Conservation (phyloP, 169 alveolate genomes). For the Plasmodium gonderi region DNA sequence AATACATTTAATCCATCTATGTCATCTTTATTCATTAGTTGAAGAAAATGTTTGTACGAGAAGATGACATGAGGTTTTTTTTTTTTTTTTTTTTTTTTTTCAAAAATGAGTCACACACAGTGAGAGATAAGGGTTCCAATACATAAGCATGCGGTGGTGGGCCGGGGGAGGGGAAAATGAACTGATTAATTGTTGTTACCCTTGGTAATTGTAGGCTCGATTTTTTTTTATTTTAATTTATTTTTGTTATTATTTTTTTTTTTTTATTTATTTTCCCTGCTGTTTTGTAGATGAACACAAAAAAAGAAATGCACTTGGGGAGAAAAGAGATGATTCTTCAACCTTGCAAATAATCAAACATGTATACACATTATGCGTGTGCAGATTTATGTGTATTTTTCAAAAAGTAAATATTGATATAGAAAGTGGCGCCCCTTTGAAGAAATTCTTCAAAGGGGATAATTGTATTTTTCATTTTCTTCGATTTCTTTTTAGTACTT, state of each 20-base stretch:
- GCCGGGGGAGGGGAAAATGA: neutral
- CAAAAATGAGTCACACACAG: no score
- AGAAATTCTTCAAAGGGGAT: neutral
- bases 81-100: neutral
- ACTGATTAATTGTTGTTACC: no score
- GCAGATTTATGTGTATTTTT: neutral
- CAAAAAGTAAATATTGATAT: neutral
- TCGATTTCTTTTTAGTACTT: neutral
- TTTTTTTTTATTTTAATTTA: no score
- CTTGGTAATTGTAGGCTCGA: no score
- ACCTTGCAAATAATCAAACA: neutral
- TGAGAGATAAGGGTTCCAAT: neutral
- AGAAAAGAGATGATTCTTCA: no score
- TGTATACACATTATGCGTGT: neutral
- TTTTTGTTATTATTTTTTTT: neutral
- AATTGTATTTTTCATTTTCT: neutral
- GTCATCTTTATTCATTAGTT: slow-evolving; percentile 36
- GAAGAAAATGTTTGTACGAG: neutral
- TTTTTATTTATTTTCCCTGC: neutral
- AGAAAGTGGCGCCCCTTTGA: neutral
- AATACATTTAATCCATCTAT: neutral
- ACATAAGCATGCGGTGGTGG: neutral
- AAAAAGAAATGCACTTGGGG: no score
- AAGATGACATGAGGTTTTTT: neutral
- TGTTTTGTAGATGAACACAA: neutral